phyloP scores from a whole-genome alignment of 2,329 filamentous ascomycete genomes.

The Penicillium griseofulvum region DNA sequence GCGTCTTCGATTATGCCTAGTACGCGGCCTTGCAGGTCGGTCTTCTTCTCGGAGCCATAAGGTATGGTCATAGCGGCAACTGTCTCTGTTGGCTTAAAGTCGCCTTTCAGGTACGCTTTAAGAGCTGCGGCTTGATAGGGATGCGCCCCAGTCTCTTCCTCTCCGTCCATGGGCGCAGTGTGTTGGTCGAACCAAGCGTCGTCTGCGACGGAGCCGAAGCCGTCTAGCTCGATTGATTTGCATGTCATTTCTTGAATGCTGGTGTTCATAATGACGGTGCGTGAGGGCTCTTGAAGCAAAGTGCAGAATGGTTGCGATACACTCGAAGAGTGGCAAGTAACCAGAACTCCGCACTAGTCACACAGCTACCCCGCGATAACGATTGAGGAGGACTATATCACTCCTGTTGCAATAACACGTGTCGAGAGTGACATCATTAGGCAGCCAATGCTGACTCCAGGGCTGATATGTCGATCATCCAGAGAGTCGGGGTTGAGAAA shows the following conservation, averaged over 20 bases:
- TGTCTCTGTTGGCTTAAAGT: background rate
- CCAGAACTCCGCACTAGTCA: background rate
- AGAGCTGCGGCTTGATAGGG: slow-evolving; percentile 1
- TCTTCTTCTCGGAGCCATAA: background rate
- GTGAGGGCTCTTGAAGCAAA: background rate
- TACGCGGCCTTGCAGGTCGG: background rate
- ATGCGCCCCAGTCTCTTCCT: slow-evolving; percentile 2
- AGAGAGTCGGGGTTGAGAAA: no score
- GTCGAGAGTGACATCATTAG: no score
- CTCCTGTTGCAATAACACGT: no score
- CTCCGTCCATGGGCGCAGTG: slow-evolving; percentile 3
- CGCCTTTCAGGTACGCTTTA: background rate
- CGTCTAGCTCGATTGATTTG: background rate
- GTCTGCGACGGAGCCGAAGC: background rate
- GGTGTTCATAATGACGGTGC: background rate
- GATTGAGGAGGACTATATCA: no score
- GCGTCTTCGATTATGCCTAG: slow-evolving; percentile 3
- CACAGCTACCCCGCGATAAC: no score
- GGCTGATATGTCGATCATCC: no score
- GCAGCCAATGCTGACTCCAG: no score
- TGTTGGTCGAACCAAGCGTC: slow-evolving; percentile 2
- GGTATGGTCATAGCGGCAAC: background rate
- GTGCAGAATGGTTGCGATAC: background rate
- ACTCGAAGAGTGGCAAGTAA: background rate
- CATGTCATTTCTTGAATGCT: background rate